Conservation (phyloP, 1,284 basidiomycete genomes). For the Sporisorium scitamineum region DNA sequence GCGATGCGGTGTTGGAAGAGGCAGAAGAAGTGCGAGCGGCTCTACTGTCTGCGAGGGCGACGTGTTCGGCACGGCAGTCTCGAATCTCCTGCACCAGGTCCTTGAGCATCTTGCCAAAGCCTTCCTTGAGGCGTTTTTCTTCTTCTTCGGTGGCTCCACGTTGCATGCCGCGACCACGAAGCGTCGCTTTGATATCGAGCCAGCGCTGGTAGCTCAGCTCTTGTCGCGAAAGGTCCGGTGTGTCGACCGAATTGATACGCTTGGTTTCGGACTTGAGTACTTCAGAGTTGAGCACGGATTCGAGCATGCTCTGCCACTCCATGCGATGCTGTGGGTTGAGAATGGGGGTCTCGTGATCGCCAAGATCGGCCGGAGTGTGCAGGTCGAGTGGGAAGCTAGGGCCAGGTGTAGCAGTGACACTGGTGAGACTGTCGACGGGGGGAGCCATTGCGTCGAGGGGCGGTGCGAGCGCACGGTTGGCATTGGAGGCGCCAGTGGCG, state of each 20-base stretch:
- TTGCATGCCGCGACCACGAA: conserved; percentile 74
- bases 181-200: conserved; percentile 88
- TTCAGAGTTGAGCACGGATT: conserved; percentile 66
- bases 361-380: conserved; percentile 30
- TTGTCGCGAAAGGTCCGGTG: conserved; percentile 54
- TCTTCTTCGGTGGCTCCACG: conserved; percentile 82
- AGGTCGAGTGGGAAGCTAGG: conserved; percentile 47
- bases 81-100: conserved; percentile 85
- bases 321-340: conserved; percentile 60
- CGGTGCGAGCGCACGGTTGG: conserved; percentile 18
- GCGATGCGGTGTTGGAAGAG: conserved; percentile 69
- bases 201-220: conserved; percentile 75
- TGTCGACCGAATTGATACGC: conserved; percentile 70
- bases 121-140: conserved; percentile 82
- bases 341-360: conserved; percentile 49
- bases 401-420: conserved; percentile 34
- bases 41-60: conserved; percentile 59
- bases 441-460: conserved; percentile 20
- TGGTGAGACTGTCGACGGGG: conserved; percentile 8
- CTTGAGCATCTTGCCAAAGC: conserved; percentile 83
- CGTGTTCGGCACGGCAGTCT: conserved; percentile 75
- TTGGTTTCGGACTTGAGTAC: conserved; percentile 68
- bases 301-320: conserved; percentile 69
- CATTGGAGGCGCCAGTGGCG: background rate
- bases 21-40: conserved; percentile 1